Base-by-base conservation (phyloP, 805 yeast species). In the Candida morakotiae region DNA sequence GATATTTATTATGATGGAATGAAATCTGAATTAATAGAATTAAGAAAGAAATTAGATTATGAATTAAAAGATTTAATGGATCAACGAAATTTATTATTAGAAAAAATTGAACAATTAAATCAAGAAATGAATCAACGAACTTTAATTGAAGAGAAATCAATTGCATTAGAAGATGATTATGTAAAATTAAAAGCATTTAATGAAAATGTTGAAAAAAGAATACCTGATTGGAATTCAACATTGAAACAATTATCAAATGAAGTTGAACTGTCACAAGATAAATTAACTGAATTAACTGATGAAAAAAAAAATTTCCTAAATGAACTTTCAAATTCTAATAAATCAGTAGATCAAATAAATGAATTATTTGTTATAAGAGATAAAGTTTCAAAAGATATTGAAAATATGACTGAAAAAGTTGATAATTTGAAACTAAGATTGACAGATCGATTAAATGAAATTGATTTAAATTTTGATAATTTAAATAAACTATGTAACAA, bases 181-280 rank as follows among this genome's bases (percentile, higher is more conserved):
- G 63, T 65, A 30, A 83, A 83, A 56, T 83, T 86, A 50, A 72
- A 75, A 48, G 81, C 79, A n/a, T 86, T 83, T 52, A 78, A 84
- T 37, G 77, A 77, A 30, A 69, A 77, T 6, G 80, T 84, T 76
- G 75, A 79, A 47, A 64, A 65, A n/a, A 69, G 86, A 42, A 81
- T 79, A 46, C 46, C 55, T 10, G 80, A 78, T 52, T 84, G 95
- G 93, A 64, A 35, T 48, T 51, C 21, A 75, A 75, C 36, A 59
- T 77, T 16, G 50, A 49, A 9, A 56, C 9, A 71, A 70, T 28
- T 50, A 49, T 64, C 43, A 56, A 28, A 58, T 40, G 56, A 26
- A 28, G 23, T 37, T 2, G 18, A 6, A 18, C 20, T 24, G n/a
- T 22, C 21, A 17, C 68, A 64, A 22, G 20, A 33, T 5, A 22